Conservation (phyloP, 345 rosid species). For the Brassica juncea region DNA sequence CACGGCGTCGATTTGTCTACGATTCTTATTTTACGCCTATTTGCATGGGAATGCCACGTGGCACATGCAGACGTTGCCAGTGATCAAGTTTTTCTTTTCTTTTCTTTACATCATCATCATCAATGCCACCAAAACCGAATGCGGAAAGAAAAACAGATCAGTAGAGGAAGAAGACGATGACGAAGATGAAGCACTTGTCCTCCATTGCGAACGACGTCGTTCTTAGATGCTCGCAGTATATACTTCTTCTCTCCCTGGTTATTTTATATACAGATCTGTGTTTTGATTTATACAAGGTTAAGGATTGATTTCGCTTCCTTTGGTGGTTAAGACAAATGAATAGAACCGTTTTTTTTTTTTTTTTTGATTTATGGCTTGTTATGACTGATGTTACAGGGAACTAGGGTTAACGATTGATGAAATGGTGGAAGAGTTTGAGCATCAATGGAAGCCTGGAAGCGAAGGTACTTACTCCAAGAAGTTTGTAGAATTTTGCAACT, state of each 20-base stretch:
- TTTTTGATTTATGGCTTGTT: neutral
- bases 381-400: constrained; percentile 48
- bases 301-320: neutral
- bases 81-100: neutral
- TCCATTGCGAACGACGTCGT: constrained; percentile 75
- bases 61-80: constrained; percentile 29
- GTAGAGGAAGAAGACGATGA: constrained; percentile 28
- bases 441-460: constrained; percentile 55
- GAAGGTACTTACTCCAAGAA: constrained; percentile 58
- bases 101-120: constrained; percentile 18
- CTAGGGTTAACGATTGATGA: constrained; percentile 46
- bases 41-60: constrained; percentile 39
- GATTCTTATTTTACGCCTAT: constrained; percentile 19
- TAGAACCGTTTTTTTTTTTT: neutral
- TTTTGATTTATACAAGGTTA: neutral
- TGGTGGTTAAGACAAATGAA: constrained; percentile 3
- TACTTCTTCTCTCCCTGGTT: neutral
- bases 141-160: constrained; percentile 3
- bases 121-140: constrained; percentile 22
- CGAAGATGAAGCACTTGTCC: constrained; percentile 70
- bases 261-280: constrained; percentile 10
- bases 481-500: constrained; percentile 69
- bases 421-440: constrained; percentile 68
- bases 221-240: constrained; percentile 60
- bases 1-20: neutral